Evolutionary conservation across 345 rosid species (phyloP), one percentile per base, ranked within the genome.

Genomic region (Populus nigra): DNA sequence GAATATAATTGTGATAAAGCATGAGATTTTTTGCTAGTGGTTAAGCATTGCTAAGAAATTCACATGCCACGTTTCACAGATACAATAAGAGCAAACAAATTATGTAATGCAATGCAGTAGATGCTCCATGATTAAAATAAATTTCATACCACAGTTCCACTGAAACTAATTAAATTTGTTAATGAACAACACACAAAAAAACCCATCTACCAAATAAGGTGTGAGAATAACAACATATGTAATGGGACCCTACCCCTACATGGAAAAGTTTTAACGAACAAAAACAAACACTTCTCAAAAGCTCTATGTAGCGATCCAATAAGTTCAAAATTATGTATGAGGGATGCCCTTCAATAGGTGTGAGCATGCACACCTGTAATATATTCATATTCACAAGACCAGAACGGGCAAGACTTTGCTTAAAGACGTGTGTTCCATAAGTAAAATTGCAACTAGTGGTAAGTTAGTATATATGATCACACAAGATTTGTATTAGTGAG

Each of bases 1-100:
- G 90, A 50, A 73, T 78, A 87, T 73, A 85, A 78, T 97, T 94
- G 90, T 82, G 68, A 74, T 39, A 75, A 29, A 78, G 59, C 18
- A 80, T 49, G 27, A 53, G 59, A 29, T 6, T 23, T 62, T 38
- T 73, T 50, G 8, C 7, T 16, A 57, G 33, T 67, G 74, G 68
- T 68, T 62, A 75, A 50, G 71, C 43, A 78, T 63, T 65, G 65
- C 59, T 55, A 39, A 71, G 31, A n/a, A 69, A 62, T 45, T 27
- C 27, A 47, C 68, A 5, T 27, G 39, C 27, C 22, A 25, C 39
- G 5, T 25, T 13, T 55, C 22, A 33, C 35, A 43, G 68, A 63
- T 33, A 15, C 16, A 59, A 72, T 61, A 39, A 9, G 9, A 65
- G 31, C 50, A 50, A 62, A 41, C 15, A 57, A 31, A 17, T 15